Evolutionary conservation across 768 basidiomycete genomes (phyloP).

Genomic region (Trametes villosa): DNA sequence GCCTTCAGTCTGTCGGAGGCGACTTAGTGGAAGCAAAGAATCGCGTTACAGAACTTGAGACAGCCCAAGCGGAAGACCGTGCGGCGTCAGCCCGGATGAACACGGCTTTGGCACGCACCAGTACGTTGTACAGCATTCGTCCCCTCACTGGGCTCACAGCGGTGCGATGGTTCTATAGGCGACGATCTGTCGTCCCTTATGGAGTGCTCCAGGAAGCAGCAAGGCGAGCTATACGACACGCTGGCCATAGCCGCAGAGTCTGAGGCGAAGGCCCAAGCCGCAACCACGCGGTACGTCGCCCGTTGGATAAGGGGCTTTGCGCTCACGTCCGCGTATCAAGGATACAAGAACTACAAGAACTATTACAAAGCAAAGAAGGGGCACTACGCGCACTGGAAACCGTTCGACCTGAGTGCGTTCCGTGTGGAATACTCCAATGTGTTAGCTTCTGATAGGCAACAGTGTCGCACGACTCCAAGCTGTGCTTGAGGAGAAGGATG

Average conservation of each 20-base stretch:
- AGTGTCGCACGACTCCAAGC: conserved; percentile 10
- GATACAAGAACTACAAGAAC: conserved; percentile 13
- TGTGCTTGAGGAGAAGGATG: neutral
- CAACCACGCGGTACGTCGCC: conserved; percentile 19
- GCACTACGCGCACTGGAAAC: conserved; percentile 11
- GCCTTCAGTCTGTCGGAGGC: conserved; percentile 45
- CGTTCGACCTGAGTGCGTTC: conserved; percentile 20
- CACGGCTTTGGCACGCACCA: neutral
- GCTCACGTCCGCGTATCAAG: conserved; percentile 13
- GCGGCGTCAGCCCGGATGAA: conserved; percentile 8
- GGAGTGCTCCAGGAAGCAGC: conserved; percentile 23
- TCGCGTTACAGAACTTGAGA: conserved; percentile 45
- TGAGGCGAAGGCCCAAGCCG: conserved; percentile 18
- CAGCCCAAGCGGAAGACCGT: conserved; percentile 27
- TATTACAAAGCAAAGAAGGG: neutral
- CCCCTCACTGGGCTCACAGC: neutral
- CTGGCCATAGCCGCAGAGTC: conserved; percentile 24
- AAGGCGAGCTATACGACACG: conserved; percentile 25
- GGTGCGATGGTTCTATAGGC: conserved; percentile 5
- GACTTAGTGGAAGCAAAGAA: conserved; percentile 48
- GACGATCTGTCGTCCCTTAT: conserved; percentile 19
- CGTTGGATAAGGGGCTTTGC: neutral
- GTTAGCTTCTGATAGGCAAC: neutral
- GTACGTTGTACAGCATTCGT: neutral
- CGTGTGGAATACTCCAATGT: neutral